Conservation (phyloP, 164 flowering plant species). For the Tetracentron sinense region DNA sequence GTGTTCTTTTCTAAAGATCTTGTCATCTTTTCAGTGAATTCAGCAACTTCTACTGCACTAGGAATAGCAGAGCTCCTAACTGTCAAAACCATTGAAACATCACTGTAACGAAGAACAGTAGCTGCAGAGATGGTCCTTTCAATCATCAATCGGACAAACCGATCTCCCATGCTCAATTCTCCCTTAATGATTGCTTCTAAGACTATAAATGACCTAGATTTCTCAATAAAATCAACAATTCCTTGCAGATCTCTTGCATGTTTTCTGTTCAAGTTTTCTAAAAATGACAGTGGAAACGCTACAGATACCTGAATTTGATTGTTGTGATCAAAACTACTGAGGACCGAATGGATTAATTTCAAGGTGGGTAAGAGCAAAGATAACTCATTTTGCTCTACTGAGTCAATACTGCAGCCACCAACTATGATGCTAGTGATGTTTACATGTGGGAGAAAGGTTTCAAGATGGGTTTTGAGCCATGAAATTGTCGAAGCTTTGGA, state of each 20-base stretch:
- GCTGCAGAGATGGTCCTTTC: conserved; percentile 16
- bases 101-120: conserved; percentile 19
- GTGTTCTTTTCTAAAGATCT: conserved; percentile 15
- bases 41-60: conserved; percentile 21
- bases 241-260: conserved; percentile 23
- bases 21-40: conserved; percentile 19
- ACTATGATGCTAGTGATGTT: conserved; percentile 37
- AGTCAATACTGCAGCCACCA: conserved; percentile 6
- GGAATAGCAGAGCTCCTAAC: conserved; percentile 26
- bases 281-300: conserved; percentile 22
- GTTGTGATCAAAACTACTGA: conserved; percentile 23
- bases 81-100: conserved; percentile 34
- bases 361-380: conserved; percentile 28
- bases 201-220: conserved; percentile 29
- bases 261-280: conserved; percentile 22
- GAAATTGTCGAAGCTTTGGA: conserved; percentile 23
- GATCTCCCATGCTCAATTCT: conserved; percentile 32
- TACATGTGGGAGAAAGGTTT: no score
- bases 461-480: conserved; percentile 31
- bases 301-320: conserved; percentile 31
- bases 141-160: conserved; percentile 19
- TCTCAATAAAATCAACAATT: conserved; percentile 24
- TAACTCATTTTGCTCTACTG: conserved; percentile 11
- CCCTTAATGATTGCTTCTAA: conserved; percentile 22
- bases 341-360: conserved; percentile 33